Percentiles rank a stretch among this genome's conserved stretches.
Conservation (phyloP, 75 land plant species). For the Selaginella moellendorffii region DNA sequence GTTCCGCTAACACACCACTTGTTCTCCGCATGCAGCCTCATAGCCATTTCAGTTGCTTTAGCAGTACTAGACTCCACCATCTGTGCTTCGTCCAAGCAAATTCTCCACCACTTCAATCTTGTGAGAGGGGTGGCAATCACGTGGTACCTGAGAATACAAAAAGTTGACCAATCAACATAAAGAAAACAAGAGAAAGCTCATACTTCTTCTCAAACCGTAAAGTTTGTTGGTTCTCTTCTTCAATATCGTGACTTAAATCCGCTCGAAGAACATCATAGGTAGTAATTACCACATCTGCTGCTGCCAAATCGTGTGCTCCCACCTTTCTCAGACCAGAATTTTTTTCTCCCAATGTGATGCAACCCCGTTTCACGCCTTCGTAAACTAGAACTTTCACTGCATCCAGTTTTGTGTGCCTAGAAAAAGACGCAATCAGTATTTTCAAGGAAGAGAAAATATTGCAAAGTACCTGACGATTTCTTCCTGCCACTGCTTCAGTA, state of each 20-base stretch:
- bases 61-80: conserved; percentile 85
- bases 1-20: conserved; percentile 99
- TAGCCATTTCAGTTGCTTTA: conserved; percentile 91
- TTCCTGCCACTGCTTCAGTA: conserved; percentile 79
- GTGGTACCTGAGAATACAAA: conserved; percentile 46
- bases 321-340: conserved; percentile 9
- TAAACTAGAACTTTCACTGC: conserved; percentile 57
- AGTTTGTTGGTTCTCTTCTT: conserved; percentile 44
- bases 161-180: not conserved
- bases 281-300: conserved; percentile 78
- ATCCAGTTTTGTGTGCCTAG: conserved; percentile 74
- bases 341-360: conserved; percentile 4
- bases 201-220: conserved; percentile 83
- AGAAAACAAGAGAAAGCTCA: not conserved
- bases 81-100: conserved; percentile 98
- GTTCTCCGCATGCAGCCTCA: conserved; percentile 55
- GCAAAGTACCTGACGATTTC: conserved; percentile 66
- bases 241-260: conserved; percentile 75
- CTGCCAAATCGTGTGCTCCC: conserved; percentile 46
- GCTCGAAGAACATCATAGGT: conserved; percentile 80
- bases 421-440: not conserved
- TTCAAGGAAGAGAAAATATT: not conserved
- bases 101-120: conserved; percentile 80
- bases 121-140: conserved; percentile 81
- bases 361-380: conserved; percentile 57